These are phyloP conservation scores for Wickerhamomyces pijperi DNA, from an alignment of 805 yeast species.

Conservation along the genomic window DNA sequence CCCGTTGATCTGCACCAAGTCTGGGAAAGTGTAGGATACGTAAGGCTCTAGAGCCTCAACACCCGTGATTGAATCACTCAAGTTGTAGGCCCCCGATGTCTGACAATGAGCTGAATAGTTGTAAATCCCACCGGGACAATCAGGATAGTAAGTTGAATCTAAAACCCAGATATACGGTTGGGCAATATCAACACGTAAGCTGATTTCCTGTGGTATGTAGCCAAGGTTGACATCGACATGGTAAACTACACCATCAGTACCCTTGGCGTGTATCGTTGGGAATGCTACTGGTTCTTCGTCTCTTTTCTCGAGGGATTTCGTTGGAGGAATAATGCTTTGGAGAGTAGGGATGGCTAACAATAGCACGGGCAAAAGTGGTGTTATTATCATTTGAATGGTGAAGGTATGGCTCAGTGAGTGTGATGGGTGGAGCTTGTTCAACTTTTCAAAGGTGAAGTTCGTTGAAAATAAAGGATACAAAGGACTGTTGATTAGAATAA, in stretches of 20 bases:
- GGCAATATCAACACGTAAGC: constrained; percentile 24
- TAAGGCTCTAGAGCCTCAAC: neutral
- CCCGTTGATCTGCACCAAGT: constrained; percentile 12
- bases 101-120: constrained; percentile 4
- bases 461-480: too few species aligned
- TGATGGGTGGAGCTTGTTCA: too few species aligned
- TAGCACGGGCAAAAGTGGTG: too few species aligned
- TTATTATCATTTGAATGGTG: too few species aligned
- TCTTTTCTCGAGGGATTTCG: neutral
- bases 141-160: constrained; percentile 8
- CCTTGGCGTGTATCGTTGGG: neutral
- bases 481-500: too few species aligned
- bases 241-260: constrained; percentile 11
- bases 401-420: too few species aligned
- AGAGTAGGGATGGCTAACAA: neutral
- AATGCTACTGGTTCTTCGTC: neutral
- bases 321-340: neutral
- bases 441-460: too few species aligned
- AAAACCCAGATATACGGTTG: constrained; percentile 28
- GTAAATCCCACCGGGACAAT: constrained; percentile 2
- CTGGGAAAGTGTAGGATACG: constrained; percentile 3
- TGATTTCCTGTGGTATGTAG: constrained; percentile 18
- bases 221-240: constrained; percentile 24
- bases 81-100: constrained; percentile 8
- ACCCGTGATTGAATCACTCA: constrained; percentile 3